phyloP scores from a whole-genome alignment of 2,329 filamentous ascomycete species.

The Colletotrichum musae region DNA sequence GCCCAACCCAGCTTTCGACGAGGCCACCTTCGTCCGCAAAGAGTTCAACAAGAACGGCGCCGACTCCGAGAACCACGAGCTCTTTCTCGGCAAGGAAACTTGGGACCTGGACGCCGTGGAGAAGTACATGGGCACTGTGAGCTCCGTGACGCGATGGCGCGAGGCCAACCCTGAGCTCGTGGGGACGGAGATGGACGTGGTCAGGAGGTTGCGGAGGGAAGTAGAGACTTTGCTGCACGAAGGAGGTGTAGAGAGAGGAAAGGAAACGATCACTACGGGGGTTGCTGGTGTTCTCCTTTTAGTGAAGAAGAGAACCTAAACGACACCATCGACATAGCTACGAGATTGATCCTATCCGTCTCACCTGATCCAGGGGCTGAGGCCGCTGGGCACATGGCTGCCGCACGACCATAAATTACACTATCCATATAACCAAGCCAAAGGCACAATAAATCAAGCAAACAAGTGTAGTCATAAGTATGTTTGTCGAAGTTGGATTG shows the following conservation, averaged over 20 bases:
- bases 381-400: no score
- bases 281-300: slow-evolving; percentile 47
- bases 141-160: slow-evolving; percentile 59
- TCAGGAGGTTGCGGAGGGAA: slow-evolving; percentile 48
- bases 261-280: slow-evolving; percentile 48
- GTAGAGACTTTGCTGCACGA: slow-evolving; percentile 49
- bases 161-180: slow-evolving; percentile 58
- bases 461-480: no score
- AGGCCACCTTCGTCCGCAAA: slow-evolving; percentile 54
- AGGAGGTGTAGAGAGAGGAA: slow-evolving; percentile 52
- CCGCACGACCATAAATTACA: no score
- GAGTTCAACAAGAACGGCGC: slow-evolving; percentile 57
- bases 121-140: slow-evolving; percentile 53
- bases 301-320: slow-evolving; percentile 47
- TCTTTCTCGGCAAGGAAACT: slow-evolving; percentile 44
- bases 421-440: no score
- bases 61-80: slow-evolving; percentile 44
- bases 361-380: no score
- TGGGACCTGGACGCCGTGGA: slow-evolving; percentile 54
- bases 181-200: slow-evolving; percentile 57
- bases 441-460: no score
- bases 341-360: not conserved
- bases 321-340: not conserved
- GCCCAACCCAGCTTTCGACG: slow-evolving; percentile 55
- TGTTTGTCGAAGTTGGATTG: no score